Conservation (phyloP, 495 filamentous ascomycete genomes). For the Mytilinidion resinicola region DNA sequence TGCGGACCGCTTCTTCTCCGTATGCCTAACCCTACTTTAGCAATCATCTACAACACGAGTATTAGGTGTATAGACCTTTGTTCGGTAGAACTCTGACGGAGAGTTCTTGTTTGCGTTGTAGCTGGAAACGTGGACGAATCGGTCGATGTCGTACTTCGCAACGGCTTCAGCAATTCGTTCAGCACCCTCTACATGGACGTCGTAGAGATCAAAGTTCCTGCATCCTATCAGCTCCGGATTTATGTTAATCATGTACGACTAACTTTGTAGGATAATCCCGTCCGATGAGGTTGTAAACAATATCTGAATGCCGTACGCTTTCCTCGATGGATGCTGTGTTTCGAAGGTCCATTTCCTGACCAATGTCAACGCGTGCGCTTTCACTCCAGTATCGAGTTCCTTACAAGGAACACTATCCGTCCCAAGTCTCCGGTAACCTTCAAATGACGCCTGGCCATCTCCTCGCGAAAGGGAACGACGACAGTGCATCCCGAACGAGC, state of each 20-base stretch:
- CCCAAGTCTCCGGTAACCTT: constrained; percentile 93
- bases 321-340: constrained; percentile 96
- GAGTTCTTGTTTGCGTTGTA: constrained; percentile 83
- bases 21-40: background rate
- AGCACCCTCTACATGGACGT: constrained; percentile 91
- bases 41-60: background rate
- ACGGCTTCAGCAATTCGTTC: constrained; percentile 92
- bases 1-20: constrained; percentile 75
- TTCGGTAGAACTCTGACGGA: constrained; percentile 76
- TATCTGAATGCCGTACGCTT: constrained; percentile 90
- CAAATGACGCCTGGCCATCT: constrained; percentile 94
- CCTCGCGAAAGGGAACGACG: constrained; percentile 88
- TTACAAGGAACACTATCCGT: constrained; percentile 74
- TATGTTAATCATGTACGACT: constrained; percentile 27
- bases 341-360: constrained; percentile 80
- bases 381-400: background rate
- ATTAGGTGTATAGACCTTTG: constrained; percentile 55
- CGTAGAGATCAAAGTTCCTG: constrained; percentile 88
- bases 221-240: background rate
- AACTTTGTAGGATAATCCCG: constrained; percentile 95
- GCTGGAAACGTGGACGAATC: constrained; percentile 94
- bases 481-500: constrained; percentile 89
- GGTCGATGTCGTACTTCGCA: constrained; percentile 97
- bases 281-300: constrained; percentile 93
- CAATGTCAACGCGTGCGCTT: background rate